Evolutionary conservation across 495 filamentous ascomycete genomes (phyloP).

Genomic region (Aspergillus kassunensis): DNA sequence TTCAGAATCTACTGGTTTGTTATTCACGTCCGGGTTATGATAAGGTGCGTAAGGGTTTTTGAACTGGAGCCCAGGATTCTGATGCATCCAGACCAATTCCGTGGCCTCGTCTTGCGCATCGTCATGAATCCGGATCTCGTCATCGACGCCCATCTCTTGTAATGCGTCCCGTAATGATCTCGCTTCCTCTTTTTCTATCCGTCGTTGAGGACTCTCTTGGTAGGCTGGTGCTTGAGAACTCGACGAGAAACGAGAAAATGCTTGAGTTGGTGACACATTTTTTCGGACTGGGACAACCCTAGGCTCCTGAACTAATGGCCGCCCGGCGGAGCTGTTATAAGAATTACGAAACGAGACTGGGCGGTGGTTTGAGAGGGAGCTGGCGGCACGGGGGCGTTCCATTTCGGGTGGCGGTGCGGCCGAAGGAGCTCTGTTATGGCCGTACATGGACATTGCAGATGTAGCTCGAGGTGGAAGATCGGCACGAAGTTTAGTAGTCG

Average conservation of each 20-base stretch:
- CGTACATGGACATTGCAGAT: slow-evolving; percentile 44
- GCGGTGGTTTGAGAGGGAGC: slow-evolving; percentile 47
- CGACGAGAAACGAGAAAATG: slow-evolving; percentile 26
- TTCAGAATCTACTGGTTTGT: slow-evolving; percentile 45
- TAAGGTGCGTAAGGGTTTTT: slow-evolving; percentile 59
- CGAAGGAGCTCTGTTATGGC: slow-evolving; percentile 14
- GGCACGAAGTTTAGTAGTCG: slow-evolving; percentile 34
- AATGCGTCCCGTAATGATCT: slow-evolving; percentile 72
- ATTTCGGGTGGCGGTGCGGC: slow-evolving; percentile 13
- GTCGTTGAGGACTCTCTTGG: slow-evolving; percentile 72
- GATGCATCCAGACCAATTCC: slow-evolving; percentile 81
- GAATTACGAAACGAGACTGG: slow-evolving; percentile 36
- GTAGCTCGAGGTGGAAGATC: slow-evolving; percentile 41
- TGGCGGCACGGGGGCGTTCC: slow-evolving; percentile 42
- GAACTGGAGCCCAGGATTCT: slow-evolving; percentile 56
- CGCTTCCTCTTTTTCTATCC: slow-evolving; percentile 86
- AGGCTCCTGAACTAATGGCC: slow-evolving; percentile 45
- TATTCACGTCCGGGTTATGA: slow-evolving; percentile 38
- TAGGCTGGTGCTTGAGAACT: slow-evolving; percentile 58
- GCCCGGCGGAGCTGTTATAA: slow-evolving; percentile 29
- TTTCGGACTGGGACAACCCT: slow-evolving; percentile 31
- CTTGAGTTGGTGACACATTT: slow-evolving; percentile 41
- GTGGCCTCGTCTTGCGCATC: slow-evolving; percentile 84
- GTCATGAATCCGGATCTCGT: slow-evolving; percentile 64
- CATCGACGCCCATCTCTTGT: slow-evolving; percentile 70